Evolutionary conservation across 352 stramenopile genomes (phyloP).

Genomic region (Pythium aristosporum): DNA sequence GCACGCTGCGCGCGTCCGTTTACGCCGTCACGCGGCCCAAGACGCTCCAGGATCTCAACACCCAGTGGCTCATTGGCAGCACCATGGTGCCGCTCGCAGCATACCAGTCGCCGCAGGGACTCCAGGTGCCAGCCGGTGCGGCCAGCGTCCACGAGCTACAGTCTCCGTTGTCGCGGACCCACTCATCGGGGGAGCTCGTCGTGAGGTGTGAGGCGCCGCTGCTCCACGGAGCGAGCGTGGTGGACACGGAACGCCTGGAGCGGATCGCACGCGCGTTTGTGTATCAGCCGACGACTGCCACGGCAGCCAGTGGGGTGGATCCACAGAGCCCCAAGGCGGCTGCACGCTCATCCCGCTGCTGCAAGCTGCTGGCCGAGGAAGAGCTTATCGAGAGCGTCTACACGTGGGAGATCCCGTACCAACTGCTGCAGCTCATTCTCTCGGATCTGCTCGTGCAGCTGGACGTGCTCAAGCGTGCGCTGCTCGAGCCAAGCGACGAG

Average conservation of each 20-base stretch:
- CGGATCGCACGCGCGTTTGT: slow-evolving; percentile 79
- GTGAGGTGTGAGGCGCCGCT: slow-evolving; percentile 74
- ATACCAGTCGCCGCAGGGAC: slow-evolving; percentile 37
- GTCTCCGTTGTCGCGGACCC: slow-evolving; percentile 59
- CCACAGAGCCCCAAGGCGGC: slow-evolving; percentile 1
- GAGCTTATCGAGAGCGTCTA: slow-evolving; percentile 88
- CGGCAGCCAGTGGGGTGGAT: slow-evolving; percentile 11
- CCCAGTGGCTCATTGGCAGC: slow-evolving; percentile 75
- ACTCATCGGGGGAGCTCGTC: slow-evolving; percentile 72
- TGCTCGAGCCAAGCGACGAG: slow-evolving; percentile 12
- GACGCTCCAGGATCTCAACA: slow-evolving; percentile 58
- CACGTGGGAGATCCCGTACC: slow-evolving; percentile 85
- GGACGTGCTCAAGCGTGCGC: slow-evolving; percentile 49
- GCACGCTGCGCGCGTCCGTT: slow-evolving; percentile 61
- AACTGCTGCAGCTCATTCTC: slow-evolving; percentile 78
- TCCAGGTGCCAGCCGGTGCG: slow-evolving; percentile 25
- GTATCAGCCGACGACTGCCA: slow-evolving; percentile 38
- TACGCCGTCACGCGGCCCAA: slow-evolving; percentile 65
- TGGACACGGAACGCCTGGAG: slow-evolving; percentile 38
- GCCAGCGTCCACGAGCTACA: slow-evolving; percentile 54
- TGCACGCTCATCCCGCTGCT: slow-evolving; percentile 9
- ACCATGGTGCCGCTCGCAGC: slow-evolving; percentile 48
- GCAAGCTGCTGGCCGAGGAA: slow-evolving; percentile 82
- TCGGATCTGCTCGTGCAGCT: slow-evolving; percentile 73
- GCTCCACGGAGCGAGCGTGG: slow-evolving; percentile 40